Conservation (phyloP, 768 basidiomycete genomes). For the Lactarius quietus region DNA sequence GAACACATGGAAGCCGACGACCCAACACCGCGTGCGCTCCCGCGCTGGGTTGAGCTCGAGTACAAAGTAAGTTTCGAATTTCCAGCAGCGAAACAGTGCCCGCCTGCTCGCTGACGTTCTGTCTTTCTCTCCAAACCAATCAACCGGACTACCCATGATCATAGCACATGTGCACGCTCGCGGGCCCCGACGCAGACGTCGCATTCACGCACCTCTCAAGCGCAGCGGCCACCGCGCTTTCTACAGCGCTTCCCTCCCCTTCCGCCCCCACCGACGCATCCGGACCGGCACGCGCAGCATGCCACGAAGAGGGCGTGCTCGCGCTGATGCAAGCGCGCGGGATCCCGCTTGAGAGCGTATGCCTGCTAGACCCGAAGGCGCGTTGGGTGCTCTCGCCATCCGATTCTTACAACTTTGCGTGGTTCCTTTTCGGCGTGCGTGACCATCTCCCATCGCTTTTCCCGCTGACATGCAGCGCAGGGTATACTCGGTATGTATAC, state of each 20-base stretch:
- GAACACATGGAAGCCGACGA: constrained; percentile 98
- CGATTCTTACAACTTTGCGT: constrained; percentile 70
- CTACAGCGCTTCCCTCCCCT: constrained; percentile 26
- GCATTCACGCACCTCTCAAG: constrained; percentile 85
- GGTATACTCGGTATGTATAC: constrained; percentile 52
- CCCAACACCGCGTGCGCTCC: constrained; percentile 60
- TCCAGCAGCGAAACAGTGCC: neutral
- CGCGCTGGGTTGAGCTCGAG: constrained; percentile 91
- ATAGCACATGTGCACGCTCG: constrained; percentile 82
- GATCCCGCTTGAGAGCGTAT: constrained; percentile 59
- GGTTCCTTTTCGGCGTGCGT: constrained; percentile 81
- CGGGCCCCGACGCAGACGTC: constrained; percentile 60
- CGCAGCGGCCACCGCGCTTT: constrained; percentile 58
- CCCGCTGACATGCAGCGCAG: constrained; percentile 31
- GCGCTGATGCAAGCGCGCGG: constrained; percentile 50
- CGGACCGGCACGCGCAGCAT: constrained; percentile 30
- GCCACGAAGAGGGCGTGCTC: constrained; percentile 51
- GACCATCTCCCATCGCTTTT: neutral
- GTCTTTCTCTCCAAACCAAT: no score
- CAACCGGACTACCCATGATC: neutral
- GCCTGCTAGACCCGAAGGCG: constrained; percentile 93
- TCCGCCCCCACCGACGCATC: neutral
- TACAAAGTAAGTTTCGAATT: constrained; percentile 54
- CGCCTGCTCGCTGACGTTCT: no score
- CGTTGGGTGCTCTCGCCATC: constrained; percentile 61